phyloP scores from a whole-genome alignment of 768 basidiomycete species.

The Basidioascus undulatus region DNA sequence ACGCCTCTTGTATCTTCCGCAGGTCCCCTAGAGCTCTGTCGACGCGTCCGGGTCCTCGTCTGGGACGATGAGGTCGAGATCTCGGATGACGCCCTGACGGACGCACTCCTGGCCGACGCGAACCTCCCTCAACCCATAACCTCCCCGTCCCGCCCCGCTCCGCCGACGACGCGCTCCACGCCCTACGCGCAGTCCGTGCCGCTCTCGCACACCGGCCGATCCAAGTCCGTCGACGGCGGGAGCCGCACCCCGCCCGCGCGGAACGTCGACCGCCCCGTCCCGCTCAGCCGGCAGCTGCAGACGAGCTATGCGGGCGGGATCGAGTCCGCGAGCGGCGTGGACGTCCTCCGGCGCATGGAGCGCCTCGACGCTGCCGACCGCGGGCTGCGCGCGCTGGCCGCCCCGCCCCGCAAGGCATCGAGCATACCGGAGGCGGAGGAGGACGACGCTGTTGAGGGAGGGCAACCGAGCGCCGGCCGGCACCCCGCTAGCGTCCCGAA shows the following conservation, averaged over 20 bases:
- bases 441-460: conserved; percentile 4
- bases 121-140: conserved; percentile 22
- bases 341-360: conserved; percentile 62
- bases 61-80: conserved; percentile 71
- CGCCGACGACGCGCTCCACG: conserved; percentile 50
- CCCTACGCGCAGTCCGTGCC: conserved; percentile 28
- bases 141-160: conserved; percentile 18
- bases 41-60: conserved; percentile 54
- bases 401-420: not conserved
- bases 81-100: conserved; percentile 26
- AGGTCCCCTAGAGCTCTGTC: conserved; percentile 77
- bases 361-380: conserved; percentile 45
- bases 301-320: conserved; percentile 22
- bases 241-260: not conserved
- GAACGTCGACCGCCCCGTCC: conserved; percentile 32
- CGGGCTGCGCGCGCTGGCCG: conserved; percentile 6
- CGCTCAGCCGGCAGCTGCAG: conserved; percentile 62
- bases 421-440: conserved; percentile 1
- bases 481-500: not conserved
- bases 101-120: conserved; percentile 26
- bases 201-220: conserved; percentile 34
- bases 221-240: conserved; percentile 17
- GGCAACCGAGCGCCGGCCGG: not conserved
- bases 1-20: not conserved
- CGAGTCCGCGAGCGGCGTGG: conserved; percentile 67